Percentiles rank a stretch among this genome's conserved stretches.
Evolutionary conservation across 192 early-diverging fungal species (phyloP).

Genomic region (Gamsiella multidivaricata): DNA sequence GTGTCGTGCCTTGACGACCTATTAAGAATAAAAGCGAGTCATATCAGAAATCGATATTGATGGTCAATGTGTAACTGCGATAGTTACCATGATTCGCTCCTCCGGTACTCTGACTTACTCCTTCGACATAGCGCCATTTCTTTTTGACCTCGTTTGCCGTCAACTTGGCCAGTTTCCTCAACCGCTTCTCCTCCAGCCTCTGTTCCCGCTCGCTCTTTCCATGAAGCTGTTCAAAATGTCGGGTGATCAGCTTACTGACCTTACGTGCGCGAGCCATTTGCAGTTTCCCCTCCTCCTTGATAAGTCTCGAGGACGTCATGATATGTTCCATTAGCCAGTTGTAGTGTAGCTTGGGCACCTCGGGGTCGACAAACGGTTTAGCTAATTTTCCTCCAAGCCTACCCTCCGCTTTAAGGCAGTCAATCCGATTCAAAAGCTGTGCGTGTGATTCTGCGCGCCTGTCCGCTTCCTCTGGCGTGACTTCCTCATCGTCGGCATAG

Average conservation of each 20-base stretch:
- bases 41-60: too few relatives aligned
- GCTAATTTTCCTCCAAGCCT: slow-evolving; percentile 52
- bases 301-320: slow-evolving; percentile 46
- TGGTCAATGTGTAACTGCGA: too few relatives aligned
- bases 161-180: slow-evolving; percentile 71
- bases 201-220: slow-evolving; percentile 62
- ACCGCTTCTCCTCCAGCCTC: slow-evolving; percentile 55
- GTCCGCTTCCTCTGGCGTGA: slow-evolving; percentile 60
- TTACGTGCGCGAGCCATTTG: slow-evolving; percentile 57
- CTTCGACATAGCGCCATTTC: slow-evolving; percentile 77
- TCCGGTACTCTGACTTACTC: slow-evolving; percentile 55
- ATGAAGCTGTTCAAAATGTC: slow-evolving; percentile 67
- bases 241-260: slow-evolving; percentile 62
- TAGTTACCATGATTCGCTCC: too few relatives aligned
- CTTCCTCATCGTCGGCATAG: slow-evolving; percentile 71
- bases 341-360: slow-evolving; percentile 51
- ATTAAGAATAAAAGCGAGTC: not conserved
- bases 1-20: slow-evolving; percentile 65
- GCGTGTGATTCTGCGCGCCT: slow-evolving; percentile 53
- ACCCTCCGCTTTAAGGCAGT: slow-evolving; percentile 56
- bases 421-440: slow-evolving; percentile 56
- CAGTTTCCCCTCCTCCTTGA: slow-evolving; percentile 55
- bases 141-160: slow-evolving; percentile 72
- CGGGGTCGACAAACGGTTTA: slow-evolving; percentile 53
- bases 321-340: slow-evolving; percentile 60